Conservation (phyloP, 805 yeast species). For the Myxozyma monticola region DNA sequence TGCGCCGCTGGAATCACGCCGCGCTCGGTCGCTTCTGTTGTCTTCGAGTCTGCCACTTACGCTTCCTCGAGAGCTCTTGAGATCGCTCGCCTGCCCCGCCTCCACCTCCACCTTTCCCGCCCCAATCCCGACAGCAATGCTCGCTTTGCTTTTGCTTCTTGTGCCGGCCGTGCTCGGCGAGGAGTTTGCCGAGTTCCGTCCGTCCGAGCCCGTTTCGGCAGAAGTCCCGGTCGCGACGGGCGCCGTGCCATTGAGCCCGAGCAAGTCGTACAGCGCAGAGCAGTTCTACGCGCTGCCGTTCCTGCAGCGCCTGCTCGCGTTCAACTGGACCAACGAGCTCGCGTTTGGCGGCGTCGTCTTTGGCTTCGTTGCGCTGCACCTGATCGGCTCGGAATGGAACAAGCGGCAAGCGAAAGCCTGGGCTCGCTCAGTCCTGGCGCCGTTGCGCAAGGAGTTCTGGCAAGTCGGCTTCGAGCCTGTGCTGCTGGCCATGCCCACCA, state of each 20-base stretch:
- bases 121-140: too few relatives aligned
- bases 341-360: constrained; percentile 54
- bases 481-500: constrained; percentile 40
- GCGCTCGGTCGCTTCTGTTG: too few relatives aligned
- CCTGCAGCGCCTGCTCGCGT: constrained; percentile 54
- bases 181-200: too few relatives aligned
- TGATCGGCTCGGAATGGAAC: constrained; percentile 63
- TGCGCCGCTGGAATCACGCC: neutral
- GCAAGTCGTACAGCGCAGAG: constrained; percentile 38
- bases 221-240: neutral
- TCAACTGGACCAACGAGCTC: constrained; percentile 78
- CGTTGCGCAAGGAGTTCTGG: constrained; percentile 66
- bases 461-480: constrained; percentile 59
- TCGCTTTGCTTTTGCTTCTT: too few relatives aligned
- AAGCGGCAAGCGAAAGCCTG: constrained; percentile 53
- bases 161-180: too few relatives aligned
- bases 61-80: too few relatives aligned
- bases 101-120: too few relatives aligned
- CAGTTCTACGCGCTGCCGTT: constrained; percentile 62
- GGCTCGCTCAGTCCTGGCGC: constrained; percentile 52
- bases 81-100: too few relatives aligned
- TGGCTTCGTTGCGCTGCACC: constrained; percentile 52
- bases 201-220: too few relatives aligned
- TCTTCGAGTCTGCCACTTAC: too few relatives aligned
- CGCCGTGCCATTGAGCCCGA: constrained; percentile 8